Evolutionary conservation across 768 basidiomycete genomes (phyloP), one percentile per base, ranked within the genome.

Genomic region (Lyophyllum shimeji): DNA sequence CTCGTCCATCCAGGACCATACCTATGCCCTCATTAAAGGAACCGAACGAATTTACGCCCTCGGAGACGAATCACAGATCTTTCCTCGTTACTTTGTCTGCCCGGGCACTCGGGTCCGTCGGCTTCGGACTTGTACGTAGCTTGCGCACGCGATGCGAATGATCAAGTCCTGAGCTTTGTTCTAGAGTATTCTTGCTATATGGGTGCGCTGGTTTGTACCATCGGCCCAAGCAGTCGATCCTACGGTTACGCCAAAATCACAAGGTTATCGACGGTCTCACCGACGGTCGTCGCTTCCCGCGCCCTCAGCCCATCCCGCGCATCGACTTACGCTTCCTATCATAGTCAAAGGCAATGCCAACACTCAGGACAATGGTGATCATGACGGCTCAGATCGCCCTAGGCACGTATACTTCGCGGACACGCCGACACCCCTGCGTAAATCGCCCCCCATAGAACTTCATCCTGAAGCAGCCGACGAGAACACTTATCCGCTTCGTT

Each of bases 141-240:
- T 9, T 46, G 25, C 17, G 23, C 53, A 29, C 3, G 37, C 13
- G 37, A 31, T 58, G n/a, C 46, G 39, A 50, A 25, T 15, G 39
- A 37, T 4, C 34, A 2, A 50, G 21, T 54, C 42, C 39, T 58
- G n/a, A 60, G 25, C 46, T 50, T 34, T n/a, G 49, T 49, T 51
- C 21, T 44, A 79, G 78, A 79, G 78, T 62, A 61, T 79, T 34
- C 62, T 78, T 24, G 76, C 73, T 43, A 74, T 79, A 50, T 77
- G 76, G 70, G 51, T 78, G 31, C 66, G 69, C 17, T 79, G 77
- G 77, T 56, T 76, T 42, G 46, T 74, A 29, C 75, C 74, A 43
- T 52, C 64, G 15, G 34, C 60, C 31, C 27, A 18, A 18, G 21
- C 51, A 11, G 49, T 45, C 24, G 46, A 46, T 21, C 44, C 55